Base-by-base conservation (phyloP, 2,329 filamentous ascomycete species). In the Fusarium mangiferae region DNA sequence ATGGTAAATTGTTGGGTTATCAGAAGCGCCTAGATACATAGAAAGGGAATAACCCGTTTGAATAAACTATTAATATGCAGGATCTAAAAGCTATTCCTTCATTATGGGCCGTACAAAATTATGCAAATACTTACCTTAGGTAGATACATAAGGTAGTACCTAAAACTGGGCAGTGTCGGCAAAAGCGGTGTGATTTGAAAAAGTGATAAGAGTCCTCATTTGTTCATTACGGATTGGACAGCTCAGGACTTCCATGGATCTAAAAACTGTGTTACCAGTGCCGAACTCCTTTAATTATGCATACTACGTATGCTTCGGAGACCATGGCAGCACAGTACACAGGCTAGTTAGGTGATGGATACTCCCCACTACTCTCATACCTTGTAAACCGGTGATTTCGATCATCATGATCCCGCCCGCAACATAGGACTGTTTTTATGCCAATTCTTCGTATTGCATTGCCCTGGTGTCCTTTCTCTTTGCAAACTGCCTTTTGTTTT, bases 141-240 rank as follows among this genome's bases (percentile, higher is more conserved):
- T n/a, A n/a, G n/a, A n/a, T n/a, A n/a, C n/a, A n/a, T n/a, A n/a
- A n/a, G n/a, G n/a, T n/a, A n/a, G 48, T 54, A 54, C 20, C 49
- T 20, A 28, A 28, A 54, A 28, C 33, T 54, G 24, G 18, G 18
- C 20, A 54, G 28, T 38, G 36, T 30, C 20, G 41, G 51, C 39
- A 70, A 64, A 54, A 48, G 70, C 70, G 70, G 70, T 73, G 70
- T 73, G 70, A 70, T 72, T 33, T 30, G 30, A 17, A 45, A 13
- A 70, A 38, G 63, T 70, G 66, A 68, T 39, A 54, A 60, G 51
- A 58, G 36, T 36, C 41, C 67, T 71, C 55, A 52, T 63, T 71
- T 51, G 45, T 22, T 45, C 28, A 20, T 44, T 35, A 11, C 22
- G 30, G 17, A 35, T 33, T 33, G 13, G 35, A 6, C 54, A 41